Conservation (phyloP, 2,329 filamentous ascomycete genomes). For the Colletotrichum musicola region DNA sequence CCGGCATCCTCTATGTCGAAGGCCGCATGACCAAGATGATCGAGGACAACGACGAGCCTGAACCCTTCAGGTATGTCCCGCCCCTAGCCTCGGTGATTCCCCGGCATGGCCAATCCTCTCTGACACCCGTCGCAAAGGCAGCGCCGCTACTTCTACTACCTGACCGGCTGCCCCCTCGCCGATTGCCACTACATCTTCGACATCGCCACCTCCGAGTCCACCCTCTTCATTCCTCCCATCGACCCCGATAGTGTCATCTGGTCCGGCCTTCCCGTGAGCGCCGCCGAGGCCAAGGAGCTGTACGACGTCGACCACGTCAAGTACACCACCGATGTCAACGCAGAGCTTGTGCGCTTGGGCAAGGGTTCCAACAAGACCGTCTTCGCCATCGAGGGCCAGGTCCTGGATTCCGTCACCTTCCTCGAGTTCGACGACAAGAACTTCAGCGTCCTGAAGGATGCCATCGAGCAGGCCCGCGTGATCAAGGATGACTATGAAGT, state of each 20-base stretch:
- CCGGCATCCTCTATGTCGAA: conserved; percentile 90
- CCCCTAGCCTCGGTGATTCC: not conserved
- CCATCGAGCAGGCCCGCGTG: conserved; percentile 77
- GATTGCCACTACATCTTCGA: conserved; percentile 88
- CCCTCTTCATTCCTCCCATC: conserved; percentile 90
- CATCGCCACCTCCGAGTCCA: conserved; percentile 77
- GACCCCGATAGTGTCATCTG: conserved; percentile 93
- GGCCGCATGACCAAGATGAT: conserved; percentile 83
- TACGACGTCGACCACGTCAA: conserved; percentile 88
- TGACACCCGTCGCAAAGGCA: conserved; percentile 66
- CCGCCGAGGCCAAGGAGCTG: conserved; percentile 78
- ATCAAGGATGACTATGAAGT: conserved; percentile 83
- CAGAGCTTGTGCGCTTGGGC: conserved; percentile 71
- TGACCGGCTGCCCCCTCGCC: conserved; percentile 85
- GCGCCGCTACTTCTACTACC: conserved; percentile 93
- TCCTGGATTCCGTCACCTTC: conserved; percentile 79
- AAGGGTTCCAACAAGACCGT: conserved; percentile 61
- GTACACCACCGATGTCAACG: conserved; percentile 80
- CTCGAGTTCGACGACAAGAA: conserved; percentile 67
- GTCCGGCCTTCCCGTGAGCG: conserved; percentile 86
- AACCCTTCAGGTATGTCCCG: conserved; percentile 77
- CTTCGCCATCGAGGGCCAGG: conserved; percentile 83
- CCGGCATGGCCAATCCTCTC: not conserved
- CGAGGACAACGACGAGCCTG: conserved; percentile 89
- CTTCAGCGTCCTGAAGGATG: conserved; percentile 62